Percentiles rank a stretch among this genome's conserved stretches.
Conservation (phyloP, 1,284 basidiomycete genomes). For the Amylostereum areolatum region DNA sequence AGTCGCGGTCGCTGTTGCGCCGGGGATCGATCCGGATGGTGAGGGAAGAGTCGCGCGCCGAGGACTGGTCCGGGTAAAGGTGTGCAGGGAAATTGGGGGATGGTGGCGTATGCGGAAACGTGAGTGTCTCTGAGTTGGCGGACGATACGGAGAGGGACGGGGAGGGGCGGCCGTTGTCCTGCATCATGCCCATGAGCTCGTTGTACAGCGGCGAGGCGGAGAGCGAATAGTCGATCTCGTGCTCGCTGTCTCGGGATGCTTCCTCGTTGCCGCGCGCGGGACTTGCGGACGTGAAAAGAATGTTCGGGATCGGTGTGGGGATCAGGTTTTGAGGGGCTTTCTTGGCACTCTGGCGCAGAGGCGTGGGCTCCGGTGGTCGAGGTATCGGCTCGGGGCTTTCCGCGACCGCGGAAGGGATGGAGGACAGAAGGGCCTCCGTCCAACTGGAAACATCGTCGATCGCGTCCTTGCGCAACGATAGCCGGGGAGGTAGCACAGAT, state of each 20-base stretch:
- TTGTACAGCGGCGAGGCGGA: conserved; percentile 24
- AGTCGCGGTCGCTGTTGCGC: conserved; percentile 11
- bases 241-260: conserved; percentile 3
- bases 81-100: conserved; percentile 3
- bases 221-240: conserved; percentile 4
- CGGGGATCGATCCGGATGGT: conserved; percentile 7
- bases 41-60: conserved; percentile 2
- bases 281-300: conserved; percentile 3
- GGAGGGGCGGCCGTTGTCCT: conserved; percentile 8
- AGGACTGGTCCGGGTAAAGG: conserved; percentile 1
- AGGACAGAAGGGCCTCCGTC: conserved; percentile 21
- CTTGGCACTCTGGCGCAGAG: conserved; percentile 1
- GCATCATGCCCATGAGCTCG: conserved; percentile 29
- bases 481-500: conserved; percentile 40
- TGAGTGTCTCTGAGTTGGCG: conserved; percentile 11
- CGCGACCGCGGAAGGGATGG: conserved; percentile 13
- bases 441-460: conserved; percentile 24
- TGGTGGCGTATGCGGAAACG: not conserved
- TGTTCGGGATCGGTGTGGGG: conserved; percentile 5
- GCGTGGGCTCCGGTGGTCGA: not conserved
- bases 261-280: conserved; percentile 5
- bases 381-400: not conserved
- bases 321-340: not conserved
- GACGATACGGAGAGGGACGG: conserved; percentile 22
- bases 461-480: conserved; percentile 43